Conservation (phyloP, 2,329 filamentous ascomycete genomes). For the Diplodia mutila region DNA sequence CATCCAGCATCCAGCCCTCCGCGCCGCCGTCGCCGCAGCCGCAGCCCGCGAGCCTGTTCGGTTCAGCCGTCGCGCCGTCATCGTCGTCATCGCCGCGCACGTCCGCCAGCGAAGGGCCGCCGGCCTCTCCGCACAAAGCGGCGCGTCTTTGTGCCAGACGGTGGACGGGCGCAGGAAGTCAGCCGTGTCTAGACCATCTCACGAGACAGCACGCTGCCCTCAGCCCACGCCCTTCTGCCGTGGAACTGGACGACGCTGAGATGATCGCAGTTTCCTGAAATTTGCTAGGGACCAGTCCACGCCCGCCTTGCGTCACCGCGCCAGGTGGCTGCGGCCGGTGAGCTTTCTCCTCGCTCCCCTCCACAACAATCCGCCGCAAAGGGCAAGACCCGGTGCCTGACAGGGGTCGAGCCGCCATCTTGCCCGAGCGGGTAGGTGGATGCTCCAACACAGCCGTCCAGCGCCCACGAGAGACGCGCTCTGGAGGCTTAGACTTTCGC, state of each 20-base stretch:
- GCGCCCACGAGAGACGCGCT: not conserved
- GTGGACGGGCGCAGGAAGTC: not conserved
- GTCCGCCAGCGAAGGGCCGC: not conserved
- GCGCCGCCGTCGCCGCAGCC: too few species aligned
- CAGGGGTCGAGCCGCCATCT: slow-evolving; percentile 6
- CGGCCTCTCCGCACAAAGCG: slow-evolving; percentile 13
- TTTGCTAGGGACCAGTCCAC: slow-evolving; percentile 1
- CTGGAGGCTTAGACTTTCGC: not conserved
- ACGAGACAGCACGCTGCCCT: slow-evolving; percentile 19
- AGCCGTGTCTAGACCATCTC: slow-evolving; percentile 7
- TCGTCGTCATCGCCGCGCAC: slow-evolving; percentile 13
- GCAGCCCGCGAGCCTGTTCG: not conserved
- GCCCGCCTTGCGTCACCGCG: slow-evolving; percentile 10
- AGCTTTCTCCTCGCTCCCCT: not conserved
- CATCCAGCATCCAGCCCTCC: not conserved
- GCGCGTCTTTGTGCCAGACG: slow-evolving; percentile 12
- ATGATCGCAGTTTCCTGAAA: slow-evolving; percentile 23
- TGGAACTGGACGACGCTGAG: slow-evolving; percentile 8
- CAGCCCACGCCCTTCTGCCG: slow-evolving; percentile 17
- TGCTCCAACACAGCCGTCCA: not conserved
- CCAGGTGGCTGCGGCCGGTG: slow-evolving; percentile 8
- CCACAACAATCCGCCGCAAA: slow-evolving; percentile 6
- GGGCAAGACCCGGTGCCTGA: slow-evolving; percentile 18
- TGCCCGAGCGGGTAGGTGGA: slow-evolving; percentile 17
- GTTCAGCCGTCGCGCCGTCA: not conserved